Percentiles rank a stretch among this genome's conserved stretches.
Evolutionary conservation across 129 eudicot genomes (phyloP).

Genomic region (Flaveria trinervia): DNA sequence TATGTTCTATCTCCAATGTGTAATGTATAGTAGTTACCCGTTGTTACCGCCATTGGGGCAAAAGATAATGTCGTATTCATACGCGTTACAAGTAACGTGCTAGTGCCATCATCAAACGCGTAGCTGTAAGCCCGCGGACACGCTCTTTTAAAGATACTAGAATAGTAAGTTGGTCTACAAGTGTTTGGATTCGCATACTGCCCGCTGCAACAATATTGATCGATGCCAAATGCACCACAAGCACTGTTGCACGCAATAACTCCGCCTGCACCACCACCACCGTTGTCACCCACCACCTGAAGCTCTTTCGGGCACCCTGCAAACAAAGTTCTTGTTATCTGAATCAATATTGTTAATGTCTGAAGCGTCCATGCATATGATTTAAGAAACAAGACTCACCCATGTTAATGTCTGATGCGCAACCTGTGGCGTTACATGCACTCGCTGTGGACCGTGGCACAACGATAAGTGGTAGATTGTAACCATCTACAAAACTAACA

Average conservation of each 20-base stretch:
- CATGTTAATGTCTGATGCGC: conserved; percentile 67
- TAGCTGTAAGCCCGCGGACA: conserved; percentile 96
- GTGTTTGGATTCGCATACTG: conserved; percentile 80
- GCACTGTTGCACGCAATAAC: conserved; percentile 92
- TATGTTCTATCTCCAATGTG: too few species aligned
- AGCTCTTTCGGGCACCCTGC: conserved; percentile 95
- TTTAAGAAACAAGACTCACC: conserved; percentile 35
- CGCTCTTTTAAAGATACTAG: conserved; percentile 77
- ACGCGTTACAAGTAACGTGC: conserved; percentile 92
- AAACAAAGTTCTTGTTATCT: conserved; percentile 7
- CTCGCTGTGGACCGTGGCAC: conserved; percentile 55
- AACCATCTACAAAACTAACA: conserved; percentile 89
- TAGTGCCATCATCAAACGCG: conserved; percentile 91
- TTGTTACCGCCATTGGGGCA: conserved; percentile 60
- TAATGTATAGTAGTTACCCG: conserved; percentile 43
- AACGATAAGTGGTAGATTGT: conserved; percentile 77
- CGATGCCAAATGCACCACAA: conserved; percentile 80
- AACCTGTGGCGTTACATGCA: conserved; percentile 79
- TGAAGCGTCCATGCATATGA: too few species aligned
- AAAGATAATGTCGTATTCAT: conserved; percentile 66
- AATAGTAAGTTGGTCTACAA: conserved; percentile 72
- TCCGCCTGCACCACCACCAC: conserved; percentile 40
- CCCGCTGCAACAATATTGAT: conserved; percentile 95
- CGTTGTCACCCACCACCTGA: conserved; percentile 67
- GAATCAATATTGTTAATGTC: neutral